phyloP scores from a whole-genome alignment of 2,329 filamentous ascomycete species.

The Talaromyces sp. region DNA sequence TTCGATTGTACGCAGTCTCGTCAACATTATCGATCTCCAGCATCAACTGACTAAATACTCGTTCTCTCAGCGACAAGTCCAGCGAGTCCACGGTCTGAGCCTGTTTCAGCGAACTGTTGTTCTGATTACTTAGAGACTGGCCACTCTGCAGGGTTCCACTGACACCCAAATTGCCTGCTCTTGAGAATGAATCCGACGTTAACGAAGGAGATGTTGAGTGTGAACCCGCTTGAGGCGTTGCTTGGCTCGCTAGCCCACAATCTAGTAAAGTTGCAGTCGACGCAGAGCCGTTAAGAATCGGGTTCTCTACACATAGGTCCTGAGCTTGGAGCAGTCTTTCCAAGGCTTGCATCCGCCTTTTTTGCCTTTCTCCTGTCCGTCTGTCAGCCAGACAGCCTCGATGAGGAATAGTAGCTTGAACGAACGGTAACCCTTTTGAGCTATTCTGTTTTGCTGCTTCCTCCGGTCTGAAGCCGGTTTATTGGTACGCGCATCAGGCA shows the following conservation, averaged over 20 bases:
- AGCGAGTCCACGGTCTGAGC: background rate
- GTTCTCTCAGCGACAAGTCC: background rate
- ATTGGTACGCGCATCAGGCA: background rate
- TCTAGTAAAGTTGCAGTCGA: background rate
- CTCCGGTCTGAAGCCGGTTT: constrained; percentile 27
- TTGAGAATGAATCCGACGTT: background rate
- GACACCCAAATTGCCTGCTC: background rate
- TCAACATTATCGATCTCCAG: constrained; percentile 4
- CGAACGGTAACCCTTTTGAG: constrained; percentile 18
- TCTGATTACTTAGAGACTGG: background rate
- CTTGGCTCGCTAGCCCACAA: background rate
- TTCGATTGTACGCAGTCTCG: background rate
- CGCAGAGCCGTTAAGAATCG: background rate
- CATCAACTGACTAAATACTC: background rate
- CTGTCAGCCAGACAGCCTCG: background rate
- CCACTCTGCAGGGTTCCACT: background rate
- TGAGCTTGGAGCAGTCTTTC: background rate
- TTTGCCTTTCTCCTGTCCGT: constrained; percentile 6
- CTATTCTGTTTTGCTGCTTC: constrained; percentile 39
- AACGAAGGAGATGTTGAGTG: background rate
- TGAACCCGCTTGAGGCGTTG: background rate
- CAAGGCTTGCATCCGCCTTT: constrained; percentile 6
- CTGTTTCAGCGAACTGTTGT: background rate
- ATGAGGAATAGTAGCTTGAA: constrained; percentile 12
- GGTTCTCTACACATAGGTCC: background rate